Conservation (phyloP, 1,139 yeast species). For the Kluyveromyces sp. region DNA sequence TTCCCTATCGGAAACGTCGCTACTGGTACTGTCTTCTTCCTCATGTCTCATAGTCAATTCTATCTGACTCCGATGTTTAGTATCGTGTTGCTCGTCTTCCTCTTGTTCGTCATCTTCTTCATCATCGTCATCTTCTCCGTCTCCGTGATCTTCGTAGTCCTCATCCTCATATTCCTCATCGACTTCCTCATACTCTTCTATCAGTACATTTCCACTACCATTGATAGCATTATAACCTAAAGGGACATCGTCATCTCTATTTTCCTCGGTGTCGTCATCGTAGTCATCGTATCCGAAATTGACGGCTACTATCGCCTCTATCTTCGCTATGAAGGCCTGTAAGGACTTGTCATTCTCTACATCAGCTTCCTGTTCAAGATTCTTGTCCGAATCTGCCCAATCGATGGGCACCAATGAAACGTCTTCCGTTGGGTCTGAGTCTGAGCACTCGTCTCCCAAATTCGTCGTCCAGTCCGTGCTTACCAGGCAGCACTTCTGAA, state of each 20-base stretch:
- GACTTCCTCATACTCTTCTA: conserved; percentile 25
- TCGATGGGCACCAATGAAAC: conserved; percentile 38
- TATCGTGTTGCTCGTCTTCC: conserved; percentile 3
- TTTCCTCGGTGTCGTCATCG: conserved; percentile 23
- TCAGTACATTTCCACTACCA: conserved; percentile 18
- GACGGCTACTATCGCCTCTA: conserved; percentile 29
- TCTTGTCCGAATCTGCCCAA: conserved; percentile 38
- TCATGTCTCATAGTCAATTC: too few species aligned
- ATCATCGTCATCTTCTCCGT: conserved; percentile 12
- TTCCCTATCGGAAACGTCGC: conserved; percentile 1
- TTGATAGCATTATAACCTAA: conserved; percentile 18
- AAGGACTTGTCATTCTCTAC: conserved; percentile 18
- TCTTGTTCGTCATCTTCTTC: conserved; percentile 11
- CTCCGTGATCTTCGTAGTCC: conserved; percentile 12
- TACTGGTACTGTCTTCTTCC: conserved; percentile 3
- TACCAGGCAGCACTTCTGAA: conserved; percentile 26
- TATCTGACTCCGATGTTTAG: too few species aligned
- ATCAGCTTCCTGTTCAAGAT: not conserved
- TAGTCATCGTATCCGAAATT: conserved; percentile 26
- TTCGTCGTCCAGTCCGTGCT: conserved; percentile 13
- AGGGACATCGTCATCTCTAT: conserved; percentile 17
- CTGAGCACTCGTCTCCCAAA: conserved; percentile 7
- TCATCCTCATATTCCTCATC: conserved; percentile 20
- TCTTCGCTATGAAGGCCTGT: conserved; percentile 26
- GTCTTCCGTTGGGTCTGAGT: conserved; percentile 22